Evolutionary conservation across 805 yeast genomes (phyloP), one percentile per base, ranked within the genome.

Genomic region (Pichia paraexigua): DNA sequence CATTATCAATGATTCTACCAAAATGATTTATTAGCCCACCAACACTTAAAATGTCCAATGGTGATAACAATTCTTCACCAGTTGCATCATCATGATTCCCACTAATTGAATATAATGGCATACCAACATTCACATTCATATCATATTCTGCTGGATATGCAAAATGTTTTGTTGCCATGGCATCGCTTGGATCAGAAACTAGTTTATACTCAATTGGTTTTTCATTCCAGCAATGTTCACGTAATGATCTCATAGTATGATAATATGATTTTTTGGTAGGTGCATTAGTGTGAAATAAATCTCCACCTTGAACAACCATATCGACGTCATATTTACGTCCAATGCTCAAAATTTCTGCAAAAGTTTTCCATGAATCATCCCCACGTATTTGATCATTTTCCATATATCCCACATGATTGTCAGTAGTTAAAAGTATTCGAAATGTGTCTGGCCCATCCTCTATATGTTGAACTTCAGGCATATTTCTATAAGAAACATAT

Each of bases 61-160:
- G 96, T 50, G 91, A 82, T 15, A 94, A 70, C 49, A 87, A 69
- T 22, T 85, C 83, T 49, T 82, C 87, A 1, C 98, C 98, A 0
- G 96, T 87, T 3, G 96, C 88, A 67, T 94, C 98, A 67, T 94
- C 99, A 65, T 94, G 99, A 61, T 94, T 94, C 2, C 99, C 99
- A 45, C 92, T 82, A 5, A 94, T 92, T 8, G 91, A 92, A 72
- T 94, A 89, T 10, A 94, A 78, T 0, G 99, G 99, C 17, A 91
- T 77, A 0, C 95, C 82, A 3, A 94, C 83, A 66, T 94, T 94
- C 54, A 88, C 68, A 65, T 94, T 89, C 2, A 92, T 89, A 65
- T 94, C 98, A 62, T 88, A 94, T 64, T 87, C 95, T 62, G 90
- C 90, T 27, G 91, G 86, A 50, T 79, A 77, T 47, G 82, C 78